A percentile compares a stretch with the other conserved stretches of the same genome.
phyloP scores from a whole-genome alignment of 306 rosid species.

The Fragaria vesca region DNA sequence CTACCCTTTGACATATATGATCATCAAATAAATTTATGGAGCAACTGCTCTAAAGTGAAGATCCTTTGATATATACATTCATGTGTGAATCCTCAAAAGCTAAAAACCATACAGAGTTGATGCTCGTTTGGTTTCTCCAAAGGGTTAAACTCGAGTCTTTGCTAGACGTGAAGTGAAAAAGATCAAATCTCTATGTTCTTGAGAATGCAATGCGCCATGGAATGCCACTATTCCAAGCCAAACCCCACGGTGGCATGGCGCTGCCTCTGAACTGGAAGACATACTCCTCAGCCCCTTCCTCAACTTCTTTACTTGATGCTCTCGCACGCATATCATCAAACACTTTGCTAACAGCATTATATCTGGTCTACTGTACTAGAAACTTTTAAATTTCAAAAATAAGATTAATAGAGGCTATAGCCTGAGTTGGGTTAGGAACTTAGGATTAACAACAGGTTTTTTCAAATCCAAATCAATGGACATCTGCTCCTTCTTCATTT shows the following conservation, averaged over 20 bases:
- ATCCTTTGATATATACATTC: not conserved
- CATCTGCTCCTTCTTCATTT: conserved; percentile 39
- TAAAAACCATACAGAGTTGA: not conserved
- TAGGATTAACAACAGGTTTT: not conserved
- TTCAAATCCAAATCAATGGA: conserved; percentile 12
- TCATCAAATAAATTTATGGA: not conserved
- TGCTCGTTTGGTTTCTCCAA: not conserved
- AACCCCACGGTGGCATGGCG: not conserved
- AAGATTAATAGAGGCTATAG: not conserved
- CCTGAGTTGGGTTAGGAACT: not conserved
- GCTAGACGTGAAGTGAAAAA: not conserved
- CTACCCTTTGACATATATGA: not conserved
- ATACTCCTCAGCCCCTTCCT: conserved; percentile 43
- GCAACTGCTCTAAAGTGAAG: not conserved
- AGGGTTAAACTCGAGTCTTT: not conserved
- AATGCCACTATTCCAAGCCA: conserved; percentile 20
- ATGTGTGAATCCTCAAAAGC: not conserved
- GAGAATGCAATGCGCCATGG: conserved; percentile 47
- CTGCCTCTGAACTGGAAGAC: conserved; percentile 37
- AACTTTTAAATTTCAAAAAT: not conserved
- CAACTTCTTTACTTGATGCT: conserved; percentile 57
- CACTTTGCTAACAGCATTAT: not conserved
- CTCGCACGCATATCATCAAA: conserved; percentile 19
- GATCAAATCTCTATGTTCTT: not conserved
- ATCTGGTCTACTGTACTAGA: not conserved